These are phyloP conservation scores for Cyclocybe aegerita DNA, from an alignment of 768 basidiomycete species.

Conservation along the genomic window DNA sequence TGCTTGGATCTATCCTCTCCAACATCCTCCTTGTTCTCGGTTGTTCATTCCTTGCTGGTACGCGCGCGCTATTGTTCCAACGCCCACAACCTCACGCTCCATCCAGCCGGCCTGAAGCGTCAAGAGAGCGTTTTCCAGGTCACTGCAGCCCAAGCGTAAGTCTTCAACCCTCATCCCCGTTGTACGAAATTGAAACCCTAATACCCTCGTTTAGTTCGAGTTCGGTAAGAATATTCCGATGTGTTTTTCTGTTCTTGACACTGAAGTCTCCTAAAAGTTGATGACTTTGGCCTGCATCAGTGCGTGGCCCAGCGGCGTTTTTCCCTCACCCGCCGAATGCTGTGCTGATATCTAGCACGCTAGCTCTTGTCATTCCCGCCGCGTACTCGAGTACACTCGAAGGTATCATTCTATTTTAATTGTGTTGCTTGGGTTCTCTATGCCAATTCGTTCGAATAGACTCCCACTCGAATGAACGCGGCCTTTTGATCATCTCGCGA, in stretches of 20 bases:
- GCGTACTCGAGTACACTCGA: conserved; percentile 62
- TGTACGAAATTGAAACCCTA: neutral
- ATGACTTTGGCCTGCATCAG: conserved; percentile 89
- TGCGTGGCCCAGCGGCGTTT: conserved; percentile 31
- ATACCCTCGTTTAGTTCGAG: conserved; percentile 34
- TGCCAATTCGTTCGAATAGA: conserved; percentile 6
- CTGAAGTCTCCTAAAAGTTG: conserved; percentile 38
- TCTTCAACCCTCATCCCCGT: conserved; percentile 9
- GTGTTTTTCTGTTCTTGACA: neutral
- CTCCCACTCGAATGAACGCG: conserved; percentile 32
- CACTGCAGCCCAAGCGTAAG: conserved; percentile 87
- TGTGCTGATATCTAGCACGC: conserved; percentile 5
- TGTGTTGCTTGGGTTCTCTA: conserved; percentile 8
- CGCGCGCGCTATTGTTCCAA: conserved; percentile 16
- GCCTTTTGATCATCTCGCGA: conserved; percentile 73
- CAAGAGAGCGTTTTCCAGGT: conserved; percentile 73
- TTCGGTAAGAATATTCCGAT: conserved; percentile 33
- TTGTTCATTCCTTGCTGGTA: conserved; percentile 85
- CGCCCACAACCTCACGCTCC: neutral
- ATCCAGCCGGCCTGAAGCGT: conserved; percentile 61
- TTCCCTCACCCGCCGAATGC: neutral
- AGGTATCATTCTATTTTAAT: conserved; percentile 8
- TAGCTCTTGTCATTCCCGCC: conserved; percentile 86
- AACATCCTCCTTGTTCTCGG: conserved; percentile 90
- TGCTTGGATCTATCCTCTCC: conserved; percentile 89